Base-by-base conservation (phyloP, 805 yeast genomes). In the Candida incommunis region DNA sequence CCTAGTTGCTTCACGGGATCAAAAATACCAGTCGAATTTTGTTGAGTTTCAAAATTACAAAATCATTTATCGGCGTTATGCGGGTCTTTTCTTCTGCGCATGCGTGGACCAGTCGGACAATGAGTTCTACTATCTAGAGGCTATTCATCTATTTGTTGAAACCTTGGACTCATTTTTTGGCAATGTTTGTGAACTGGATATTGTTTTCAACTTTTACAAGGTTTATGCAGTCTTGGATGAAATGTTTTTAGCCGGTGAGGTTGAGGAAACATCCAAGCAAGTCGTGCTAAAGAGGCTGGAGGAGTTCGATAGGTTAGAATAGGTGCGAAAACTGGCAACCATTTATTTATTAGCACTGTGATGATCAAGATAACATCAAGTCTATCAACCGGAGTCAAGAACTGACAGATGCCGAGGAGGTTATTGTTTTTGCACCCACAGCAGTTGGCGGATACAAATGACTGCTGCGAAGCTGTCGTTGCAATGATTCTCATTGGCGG, bases 101-200 rank as follows among this genome's bases (percentile, higher is more conserved):
- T 82, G 94, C 43, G 75, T 88, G 5, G 95, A 84, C 52, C 58
- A 72, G n/a, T 63, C 65, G 9, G 96, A 87, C 57, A 85, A 83
- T 56, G 96, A 87, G 57, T 71, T 92, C 47, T 75, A 79, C 44
- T 83, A 82, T 55, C 65, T 92, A 43, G 95, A 92, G 49, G 77
- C 83, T 23, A 77, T 90, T 31, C 97, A 90, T 58, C 67, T 88
- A 45, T 75, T 90, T 50, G 96, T 90, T 18, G 96, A 92, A 63
- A 76, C 86, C 5, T 66, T 90, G 45, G 97, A 90, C 60, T 70
- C 78, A 11, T 85, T 80, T 59, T 90, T 90, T 56, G 81, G 86
- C 51, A 86, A 80, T 55, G 97, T 90, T 4, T 88, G 96, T 64
- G 96, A 90, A 63, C 70, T 90, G 52, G 97, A 90, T 60, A 71